These are phyloP conservation scores for Colletotrichum paranaense DNA, from an alignment of 2,329 filamentous ascomycete species.

Conservation along the genomic window DNA sequence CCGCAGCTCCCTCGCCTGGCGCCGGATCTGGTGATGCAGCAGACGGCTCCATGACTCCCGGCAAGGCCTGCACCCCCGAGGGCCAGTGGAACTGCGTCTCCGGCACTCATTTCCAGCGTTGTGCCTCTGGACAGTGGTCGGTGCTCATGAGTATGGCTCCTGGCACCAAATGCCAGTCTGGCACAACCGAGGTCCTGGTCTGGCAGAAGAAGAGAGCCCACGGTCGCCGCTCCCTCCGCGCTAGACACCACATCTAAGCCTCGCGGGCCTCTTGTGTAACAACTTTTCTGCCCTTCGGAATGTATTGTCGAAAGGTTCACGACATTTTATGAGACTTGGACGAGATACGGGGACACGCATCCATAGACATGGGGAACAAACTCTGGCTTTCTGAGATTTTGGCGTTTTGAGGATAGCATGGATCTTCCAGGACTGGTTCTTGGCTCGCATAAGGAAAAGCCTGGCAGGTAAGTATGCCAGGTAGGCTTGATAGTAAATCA, in stretches of 20 bases:
- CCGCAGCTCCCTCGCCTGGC: neutral
- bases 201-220: conserved; percentile 36
- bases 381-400: conserved; percentile 27
- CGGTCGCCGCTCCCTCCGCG: conserved; percentile 20
- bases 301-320: conserved; percentile 14
- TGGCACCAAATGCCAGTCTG: conserved; percentile 62
- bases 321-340: conserved; percentile 33
- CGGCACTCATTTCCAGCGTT: conserved; percentile 69
- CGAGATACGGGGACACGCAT: conserved; percentile 22
- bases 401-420: conserved; percentile 27
- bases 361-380: conserved; percentile 19
- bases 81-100: conserved; percentile 70
- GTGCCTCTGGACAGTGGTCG: conserved; percentile 69
- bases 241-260: conserved; percentile 26
- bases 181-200: conserved; percentile 41
- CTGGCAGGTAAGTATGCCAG: conserved; percentile 12
- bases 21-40: conserved; percentile 36
- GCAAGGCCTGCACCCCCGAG: conserved; percentile 61
- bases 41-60: conserved; percentile 46
- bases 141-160: conserved; percentile 58
- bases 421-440: conserved; percentile 30
- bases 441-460: conserved; percentile 17
- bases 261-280: neutral
- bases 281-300: conserved; percentile 18
- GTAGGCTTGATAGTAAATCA: conserved; percentile 20